Base-by-base conservation (phyloP, 2,329 filamentous ascomycete genomes). In the Emmonsia crescens region DNA sequence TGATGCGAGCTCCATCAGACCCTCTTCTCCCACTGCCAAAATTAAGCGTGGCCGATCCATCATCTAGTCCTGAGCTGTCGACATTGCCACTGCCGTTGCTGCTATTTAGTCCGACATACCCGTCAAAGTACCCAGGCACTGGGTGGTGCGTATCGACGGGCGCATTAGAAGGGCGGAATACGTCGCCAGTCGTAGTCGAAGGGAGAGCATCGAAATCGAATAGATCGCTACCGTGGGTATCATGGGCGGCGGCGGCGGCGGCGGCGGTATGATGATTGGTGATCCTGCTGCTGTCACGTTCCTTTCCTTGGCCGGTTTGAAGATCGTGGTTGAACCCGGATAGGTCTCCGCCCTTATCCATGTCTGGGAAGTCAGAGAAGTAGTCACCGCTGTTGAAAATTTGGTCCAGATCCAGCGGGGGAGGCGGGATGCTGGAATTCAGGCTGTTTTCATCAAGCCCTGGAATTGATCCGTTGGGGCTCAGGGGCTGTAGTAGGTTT, bases 391-490 rank as follows among this genome's bases (percentile, higher is more conserved):
- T 79, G 64, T 82, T 80, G 63, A 85, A 80, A 63, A 85, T 83
- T n/a, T 77, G 75, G 65, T 84, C 81, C 2, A 85, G 76, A 63
- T 85, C 82, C 44, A 84, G 75, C 3, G 75, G 72, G 0, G 77
- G 75, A 31, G 76, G 76, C 5, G 73, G 74, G 1, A 80, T 71
- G 16, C 72, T 72, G 36, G 70, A 72, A 57, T 76, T 75, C 44
- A 77, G 74, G 40, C 67, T 65, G 57, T 70, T 66, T 21, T 55
- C 54, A 31, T 65, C 69, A 5, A 94, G 73, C 4, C 89, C 89
- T 1, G 90, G 89, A 42, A 96, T 89, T 19, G 83, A 82, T 4
- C 90, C 91, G 0, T 85, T 89, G 0, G 91, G 91, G 68, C 87
- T 92, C 14, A 96, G 80, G 0, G 91, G 91, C 6, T 89, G 86